Evolutionary conservation across 108 stramenopile species (phyloP).

Genomic region (Cyclostephanos tholiformis): DNA sequence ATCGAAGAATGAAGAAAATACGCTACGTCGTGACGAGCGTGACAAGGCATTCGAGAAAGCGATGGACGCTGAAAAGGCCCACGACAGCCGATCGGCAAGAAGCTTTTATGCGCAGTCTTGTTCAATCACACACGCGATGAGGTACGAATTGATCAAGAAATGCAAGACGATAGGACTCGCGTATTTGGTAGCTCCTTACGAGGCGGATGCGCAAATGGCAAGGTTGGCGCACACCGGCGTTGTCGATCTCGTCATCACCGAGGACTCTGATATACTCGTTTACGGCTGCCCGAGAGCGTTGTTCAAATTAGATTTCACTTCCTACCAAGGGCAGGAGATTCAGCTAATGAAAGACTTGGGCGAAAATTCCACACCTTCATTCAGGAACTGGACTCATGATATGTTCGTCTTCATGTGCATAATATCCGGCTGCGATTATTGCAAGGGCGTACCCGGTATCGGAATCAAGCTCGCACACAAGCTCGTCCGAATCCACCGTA

Average conservation of each 20-base stretch:
- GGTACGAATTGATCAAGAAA: conserved; percentile 45
- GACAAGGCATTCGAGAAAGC: conserved; percentile 50
- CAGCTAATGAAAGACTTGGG: conserved; percentile 56
- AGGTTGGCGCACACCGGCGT: conserved; percentile 59
- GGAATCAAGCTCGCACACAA: conserved; percentile 81
- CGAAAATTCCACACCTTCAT: conserved; percentile 49
- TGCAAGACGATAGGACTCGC: conserved; percentile 48
- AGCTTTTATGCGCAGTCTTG: conserved; percentile 58
- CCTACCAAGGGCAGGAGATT: conserved; percentile 69
- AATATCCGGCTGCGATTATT: conserved; percentile 85
- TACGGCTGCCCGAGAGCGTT: conserved; percentile 76
- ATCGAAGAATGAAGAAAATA: conserved; percentile 66
- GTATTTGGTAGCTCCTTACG: conserved; percentile 84
- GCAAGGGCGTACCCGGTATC: conserved; percentile 62
- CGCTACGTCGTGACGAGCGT: conserved; percentile 53
- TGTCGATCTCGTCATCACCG: conserved; percentile 80
- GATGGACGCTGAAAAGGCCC: conserved; percentile 44
- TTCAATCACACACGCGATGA: conserved; percentile 64
- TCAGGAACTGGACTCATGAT: conserved; percentile 77
- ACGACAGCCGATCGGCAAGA: conserved; percentile 59
- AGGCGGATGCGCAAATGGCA: conserved; percentile 91
- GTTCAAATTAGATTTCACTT: conserved; percentile 74
- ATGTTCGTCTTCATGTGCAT: conserved; percentile 87
- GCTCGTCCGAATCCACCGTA: conserved; percentile 64
- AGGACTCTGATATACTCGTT: conserved; percentile 74